These are phyloP conservation scores for Saposhnikovia divaricata DNA, from an alignment of 129 eudicot genomes.

Conservation along the genomic window DNA sequence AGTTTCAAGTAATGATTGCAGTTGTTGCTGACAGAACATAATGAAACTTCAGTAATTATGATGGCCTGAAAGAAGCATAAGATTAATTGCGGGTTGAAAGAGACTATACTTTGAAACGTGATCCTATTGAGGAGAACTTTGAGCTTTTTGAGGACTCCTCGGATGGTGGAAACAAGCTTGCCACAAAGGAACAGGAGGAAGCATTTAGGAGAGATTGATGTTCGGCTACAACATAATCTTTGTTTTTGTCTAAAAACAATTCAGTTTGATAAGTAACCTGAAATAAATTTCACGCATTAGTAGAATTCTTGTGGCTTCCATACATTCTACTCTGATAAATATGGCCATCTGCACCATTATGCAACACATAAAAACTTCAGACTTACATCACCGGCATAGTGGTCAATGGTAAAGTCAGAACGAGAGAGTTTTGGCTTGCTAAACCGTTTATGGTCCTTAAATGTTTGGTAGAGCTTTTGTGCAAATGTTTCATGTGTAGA, in stretches of 20 bases:
- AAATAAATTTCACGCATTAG: conserved; percentile 15
- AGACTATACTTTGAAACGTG: conserved; percentile 74
- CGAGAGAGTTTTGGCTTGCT: conserved; percentile 88
- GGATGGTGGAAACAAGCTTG: conserved; percentile 68
- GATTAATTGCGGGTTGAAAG: not conserved
- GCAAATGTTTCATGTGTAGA: conserved; percentile 95
- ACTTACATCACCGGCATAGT: conserved; percentile 99
- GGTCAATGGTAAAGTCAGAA: conserved; percentile 87
- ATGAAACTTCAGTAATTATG: not conserved
- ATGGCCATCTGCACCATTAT: not conserved
- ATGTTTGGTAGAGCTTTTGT: conserved; percentile 84
- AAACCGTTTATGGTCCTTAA: conserved; percentile 76
- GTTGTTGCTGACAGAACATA: conserved; percentile 68
- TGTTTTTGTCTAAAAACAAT: conserved; percentile 87
- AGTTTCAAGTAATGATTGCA: conserved; percentile 87
- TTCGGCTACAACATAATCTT: conserved; percentile 95
- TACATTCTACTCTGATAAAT: not conserved
- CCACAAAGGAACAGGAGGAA: conserved; percentile 65
- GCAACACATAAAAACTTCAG: conserved; percentile 5
- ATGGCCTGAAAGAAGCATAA: conserved; percentile 2
- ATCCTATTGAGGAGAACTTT: conserved; percentile 90
- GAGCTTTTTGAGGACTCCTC: conserved; percentile 90
- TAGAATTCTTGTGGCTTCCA: not conserved
- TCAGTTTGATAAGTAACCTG: conserved; percentile 98
- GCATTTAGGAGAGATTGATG: conserved; percentile 88